Conservation (phyloP, 2,329 filamentous ascomycete species). For the Fusarium coffeatum region DNA sequence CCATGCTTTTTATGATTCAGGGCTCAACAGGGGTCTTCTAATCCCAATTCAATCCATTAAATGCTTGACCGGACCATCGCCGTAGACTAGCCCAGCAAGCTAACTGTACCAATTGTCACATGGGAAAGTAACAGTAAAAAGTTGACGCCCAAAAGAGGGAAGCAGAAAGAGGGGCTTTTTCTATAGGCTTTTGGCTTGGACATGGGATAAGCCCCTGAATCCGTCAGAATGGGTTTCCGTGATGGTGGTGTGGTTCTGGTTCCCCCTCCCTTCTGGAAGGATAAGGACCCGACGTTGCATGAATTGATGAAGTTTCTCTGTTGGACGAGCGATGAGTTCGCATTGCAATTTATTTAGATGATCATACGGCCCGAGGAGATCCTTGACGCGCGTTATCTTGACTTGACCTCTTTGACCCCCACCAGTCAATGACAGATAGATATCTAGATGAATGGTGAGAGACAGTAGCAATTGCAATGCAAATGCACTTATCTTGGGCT, state of each 20-base stretch:
- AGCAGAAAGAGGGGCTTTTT: not conserved
- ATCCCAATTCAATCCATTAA: not conserved
- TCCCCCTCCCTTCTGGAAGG: conserved; percentile 39
- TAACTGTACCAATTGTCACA: conserved; percentile 12
- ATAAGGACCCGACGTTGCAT: conserved; percentile 16
- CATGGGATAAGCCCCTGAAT: conserved; percentile 42
- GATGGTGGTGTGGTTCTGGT: conserved; percentile 37
- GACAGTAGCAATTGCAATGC: not conserved
- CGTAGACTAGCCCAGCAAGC: conserved; percentile 1
- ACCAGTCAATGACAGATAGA: not conserved
- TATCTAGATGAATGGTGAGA: too few species aligned
- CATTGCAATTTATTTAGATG: not conserved
- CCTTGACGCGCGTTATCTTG: conserved; percentile 12
- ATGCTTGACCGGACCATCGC: not conserved
- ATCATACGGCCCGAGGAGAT: conserved; percentile 18
- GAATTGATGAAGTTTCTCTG: conserved; percentile 16
- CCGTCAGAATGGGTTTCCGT: conserved; percentile 27
- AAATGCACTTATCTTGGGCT: conserved; percentile 14
- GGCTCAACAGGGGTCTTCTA: conserved; percentile 34
- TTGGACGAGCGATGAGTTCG: not conserved
- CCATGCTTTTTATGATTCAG: conserved; percentile 31
- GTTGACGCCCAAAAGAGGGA: conserved; percentile 32
- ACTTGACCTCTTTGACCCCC: not conserved
- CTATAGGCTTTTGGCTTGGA: conserved; percentile 20
- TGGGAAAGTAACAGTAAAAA: conserved; percentile 14